Base-by-base conservation (phyloP, 163 green algal species). In the Scenedesmus sp. region DNA sequence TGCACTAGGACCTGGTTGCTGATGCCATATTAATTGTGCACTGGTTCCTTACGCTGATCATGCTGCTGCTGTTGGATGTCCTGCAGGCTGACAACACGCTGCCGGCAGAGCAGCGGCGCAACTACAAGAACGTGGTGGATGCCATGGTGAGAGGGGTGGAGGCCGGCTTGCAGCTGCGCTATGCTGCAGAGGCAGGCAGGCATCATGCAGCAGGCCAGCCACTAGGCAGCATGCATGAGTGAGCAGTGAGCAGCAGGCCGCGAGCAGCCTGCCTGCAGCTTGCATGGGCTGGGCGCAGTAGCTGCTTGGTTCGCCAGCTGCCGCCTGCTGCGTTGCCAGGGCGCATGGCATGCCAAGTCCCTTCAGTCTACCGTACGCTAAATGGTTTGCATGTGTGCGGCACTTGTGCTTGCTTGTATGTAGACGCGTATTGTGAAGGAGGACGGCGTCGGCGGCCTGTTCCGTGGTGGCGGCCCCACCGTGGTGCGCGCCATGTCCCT, bases 401-500 rank as follows among this genome's bases (percentile, higher is more conserved):
- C 59, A 64, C 9, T 10, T 64, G 59, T 64, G 59, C 59, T 9
- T 64, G 6, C 59, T 64, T 82, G 9, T 82, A 0, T 60, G 46
- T 82, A 92, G 89, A 83, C 81, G 13, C 85, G 85, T 10, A 99
- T 99, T 89, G 94, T 99, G n/a, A 94, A 95, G 56, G 97, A 99
- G 62, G 98, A 99, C 89, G 98, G 98, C 84, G 88, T 98, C 7
- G 90, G 74, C 18, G 98, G 98, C 23, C 97, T 99, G 86, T 99
- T 99, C 97, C 96, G 96, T 73, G 98, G 98, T n/a, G 98, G 97
- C 10, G 96, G 95, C 10, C 99, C 98, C 83, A 99, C 98, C 26
- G 97, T 99, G 20, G 97, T 99, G 15, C 96, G 98, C 60, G 98
- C 98, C 89, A 99, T 99, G 98, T 96, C 98, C 3, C 97, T 99